A percentile compares a stretch with the other conserved stretches of the same genome.
Evolutionary conservation across 2,329 filamentous ascomycete species (phyloP).

Genomic region (Exophiala oligosperma): DNA sequence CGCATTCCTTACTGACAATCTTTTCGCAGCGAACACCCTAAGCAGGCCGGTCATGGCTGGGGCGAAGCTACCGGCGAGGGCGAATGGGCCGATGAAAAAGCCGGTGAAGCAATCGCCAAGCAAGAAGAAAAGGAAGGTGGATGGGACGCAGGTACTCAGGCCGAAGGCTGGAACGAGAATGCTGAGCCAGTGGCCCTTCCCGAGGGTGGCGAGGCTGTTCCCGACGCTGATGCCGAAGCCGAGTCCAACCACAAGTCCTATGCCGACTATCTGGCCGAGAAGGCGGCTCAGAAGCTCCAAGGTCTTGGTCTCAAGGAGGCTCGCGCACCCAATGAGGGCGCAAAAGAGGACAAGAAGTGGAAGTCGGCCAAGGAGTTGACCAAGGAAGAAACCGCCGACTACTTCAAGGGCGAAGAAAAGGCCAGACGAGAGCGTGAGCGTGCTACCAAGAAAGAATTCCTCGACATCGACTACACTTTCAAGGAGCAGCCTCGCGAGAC

Average conservation of each 20-base stretch:
- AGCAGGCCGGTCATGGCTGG: constrained; percentile 76
- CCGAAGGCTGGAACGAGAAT: constrained; percentile 34
- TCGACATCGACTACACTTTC: constrained; percentile 86
- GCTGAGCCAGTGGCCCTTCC: constrained; percentile 22
- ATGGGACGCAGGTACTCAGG: constrained; percentile 35
- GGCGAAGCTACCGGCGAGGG: constrained; percentile 77
- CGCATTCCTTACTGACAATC: constrained; percentile 27
- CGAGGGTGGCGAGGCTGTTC: constrained; percentile 31
- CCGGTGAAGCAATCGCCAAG: constrained; percentile 84
- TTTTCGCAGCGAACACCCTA: constrained; percentile 41
- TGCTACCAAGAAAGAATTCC: constrained; percentile 77
- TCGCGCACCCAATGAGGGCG: constrained; percentile 91
- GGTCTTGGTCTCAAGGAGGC: constrained; percentile 65
- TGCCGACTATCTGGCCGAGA: constrained; percentile 79
- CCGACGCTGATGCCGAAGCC: constrained; percentile 51
- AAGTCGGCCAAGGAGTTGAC: constrained; percentile 42
- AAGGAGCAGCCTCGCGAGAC: constrained; percentile 65
- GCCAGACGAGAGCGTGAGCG: constrained; percentile 78
- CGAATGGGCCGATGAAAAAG: constrained; percentile 88
- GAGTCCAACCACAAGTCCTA: constrained; percentile 91
- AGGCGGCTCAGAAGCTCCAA: constrained; percentile 72
- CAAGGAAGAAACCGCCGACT: constrained; percentile 65
- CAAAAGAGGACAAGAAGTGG: constrained; percentile 70
- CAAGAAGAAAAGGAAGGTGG: constrained; percentile 74
- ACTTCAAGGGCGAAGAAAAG: constrained; percentile 78